Base-by-base conservation (phyloP, 2,329 filamentous ascomycete species). In the Emergomyces africanus region DNA sequence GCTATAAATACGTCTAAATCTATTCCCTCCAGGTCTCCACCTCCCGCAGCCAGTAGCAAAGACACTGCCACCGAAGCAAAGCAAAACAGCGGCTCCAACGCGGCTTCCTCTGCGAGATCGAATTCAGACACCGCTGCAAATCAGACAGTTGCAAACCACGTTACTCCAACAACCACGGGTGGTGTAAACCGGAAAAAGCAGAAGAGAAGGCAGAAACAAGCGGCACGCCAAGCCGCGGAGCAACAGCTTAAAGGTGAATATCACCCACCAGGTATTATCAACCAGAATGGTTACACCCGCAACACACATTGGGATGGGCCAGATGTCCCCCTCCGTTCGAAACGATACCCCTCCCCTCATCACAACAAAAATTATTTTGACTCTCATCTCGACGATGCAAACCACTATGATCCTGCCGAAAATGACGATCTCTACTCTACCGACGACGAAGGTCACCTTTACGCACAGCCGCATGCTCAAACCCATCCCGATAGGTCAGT, bases 121-220 rank as follows among this genome's bases (percentile, higher is more conserved):
- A 44, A 60, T 23, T 23, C 8, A 51, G 50, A 59, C 46, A 37
- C 42, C 37, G 30, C 57, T 56, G 15, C 46, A 37, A 35, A 60
- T 33, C 28, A 57, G 20, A 49, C 56, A 44, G 42, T 41, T 35
- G 57, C 57, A 46, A 37, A 20, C 57, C 23, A 49, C 51, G 41
- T 33, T 46, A 48, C 49, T 54, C 46, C 46, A 51, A 51, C 28
- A 44, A 18, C 42, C 3, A 15, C 41, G 9, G 25, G 9, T 54
- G 57, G 37, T 44, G 86, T 91, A 57, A 96, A 96, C 75, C 85
- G 89, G 70, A 96, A 96, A 80, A 97, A 96, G 79, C 88, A 94
- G 73, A 96, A 96, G 79, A 84, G 91, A 66, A 83, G 91, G 65
- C 87, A 89, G 70, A 96, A 96, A 72, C 79, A 83, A 74, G 88